Percentiles rank a stretch among this genome's conserved stretches.
Conservation (phyloP, 805 yeast genomes). For the Candida parachauliodes region DNA sequence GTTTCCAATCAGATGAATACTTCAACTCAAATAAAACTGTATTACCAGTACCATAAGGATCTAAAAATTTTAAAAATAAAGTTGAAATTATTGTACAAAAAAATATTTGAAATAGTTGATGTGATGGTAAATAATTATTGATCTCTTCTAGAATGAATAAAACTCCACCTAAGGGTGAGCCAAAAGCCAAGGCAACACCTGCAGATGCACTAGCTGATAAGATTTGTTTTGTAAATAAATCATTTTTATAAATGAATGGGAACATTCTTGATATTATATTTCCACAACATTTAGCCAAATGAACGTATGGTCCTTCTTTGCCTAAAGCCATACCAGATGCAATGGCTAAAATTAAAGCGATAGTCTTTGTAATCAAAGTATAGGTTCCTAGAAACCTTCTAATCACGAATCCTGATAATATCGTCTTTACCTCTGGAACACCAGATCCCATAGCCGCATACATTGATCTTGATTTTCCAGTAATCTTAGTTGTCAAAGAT, state of each 20-base stretch:
- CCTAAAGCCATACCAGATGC: conserved; percentile 58
- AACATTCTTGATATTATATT: conserved; percentile 48
- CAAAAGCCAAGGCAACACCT: conserved; percentile 60
- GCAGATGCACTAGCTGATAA: conserved; percentile 55
- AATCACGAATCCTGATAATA: conserved; percentile 55
- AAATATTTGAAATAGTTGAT: conserved; percentile 51
- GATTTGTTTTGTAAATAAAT: conserved; percentile 48
- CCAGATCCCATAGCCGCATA: conserved; percentile 59
- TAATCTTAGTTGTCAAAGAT: conserved; percentile 45
- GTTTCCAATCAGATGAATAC: conserved; percentile 50
- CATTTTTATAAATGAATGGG: conserved; percentile 44
- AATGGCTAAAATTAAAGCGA: conserved; percentile 48
- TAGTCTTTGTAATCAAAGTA: conserved; percentile 47
- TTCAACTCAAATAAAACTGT: conserved; percentile 52
- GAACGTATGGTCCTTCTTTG: conserved; percentile 63
- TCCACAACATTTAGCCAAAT: conserved; percentile 56
- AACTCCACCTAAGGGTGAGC: conserved; percentile 59
- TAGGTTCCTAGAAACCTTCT: conserved; percentile 49
- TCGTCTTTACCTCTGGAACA: conserved; percentile 60
- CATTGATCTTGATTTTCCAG: conserved; percentile 22
- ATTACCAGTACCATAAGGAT: conserved; percentile 60
- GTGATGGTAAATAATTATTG: conserved; percentile 50
- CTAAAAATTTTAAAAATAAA: conserved; percentile 47
- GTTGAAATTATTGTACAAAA: conserved; percentile 55
- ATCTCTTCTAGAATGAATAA: conserved; percentile 56